Conservation (phyloP, 2,329 filamentous ascomycete genomes). For the Hypoxylon sp. region DNA sequence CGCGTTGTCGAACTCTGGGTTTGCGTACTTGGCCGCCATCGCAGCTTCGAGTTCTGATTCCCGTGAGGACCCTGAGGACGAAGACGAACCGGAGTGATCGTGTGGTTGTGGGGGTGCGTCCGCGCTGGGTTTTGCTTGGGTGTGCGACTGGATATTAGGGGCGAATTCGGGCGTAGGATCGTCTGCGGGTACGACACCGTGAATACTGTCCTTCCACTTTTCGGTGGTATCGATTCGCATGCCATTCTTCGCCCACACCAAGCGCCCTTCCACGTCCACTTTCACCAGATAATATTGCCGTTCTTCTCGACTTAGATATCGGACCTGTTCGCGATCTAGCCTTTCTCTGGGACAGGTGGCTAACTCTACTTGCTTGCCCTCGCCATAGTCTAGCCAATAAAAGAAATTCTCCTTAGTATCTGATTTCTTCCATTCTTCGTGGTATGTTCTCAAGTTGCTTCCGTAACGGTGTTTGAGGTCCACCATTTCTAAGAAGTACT, state of each 20-base stretch:
- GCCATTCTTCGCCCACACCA: constrained; percentile 91
- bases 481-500: constrained; percentile 89
- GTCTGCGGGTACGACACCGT: constrained; percentile 76
- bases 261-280: constrained; percentile 79
- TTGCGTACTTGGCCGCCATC: constrained; percentile 75
- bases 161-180: constrained; percentile 71
- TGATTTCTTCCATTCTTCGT: constrained; percentile 84
- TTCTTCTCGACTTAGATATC: constrained; percentile 88
- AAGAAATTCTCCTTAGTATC: constrained; percentile 91
- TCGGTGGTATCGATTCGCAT: constrained; percentile 81
- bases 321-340: constrained; percentile 83
- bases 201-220: constrained; percentile 82
- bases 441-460: constrained; percentile 84
- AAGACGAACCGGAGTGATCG: constrained; percentile 34
- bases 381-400: constrained; percentile 90
- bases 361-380: constrained; percentile 78
- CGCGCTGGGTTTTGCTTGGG: constrained; percentile 46
- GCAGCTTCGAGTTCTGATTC: constrained; percentile 70
- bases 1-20: constrained; percentile 72
- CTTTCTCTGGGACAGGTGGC: constrained; percentile 79
- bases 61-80: constrained; percentile 56
- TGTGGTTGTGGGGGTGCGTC: constrained; percentile 48
- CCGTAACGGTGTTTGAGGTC: constrained; percentile 91
- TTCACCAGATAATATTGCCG: constrained; percentile 84
- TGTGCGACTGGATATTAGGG: constrained; percentile 53